Percentiles rank a stretch among this genome's conserved stretches.
Conservation (phyloP, 768 basidiomycete genomes). For the Neoboletus subvelutipes region DNA sequence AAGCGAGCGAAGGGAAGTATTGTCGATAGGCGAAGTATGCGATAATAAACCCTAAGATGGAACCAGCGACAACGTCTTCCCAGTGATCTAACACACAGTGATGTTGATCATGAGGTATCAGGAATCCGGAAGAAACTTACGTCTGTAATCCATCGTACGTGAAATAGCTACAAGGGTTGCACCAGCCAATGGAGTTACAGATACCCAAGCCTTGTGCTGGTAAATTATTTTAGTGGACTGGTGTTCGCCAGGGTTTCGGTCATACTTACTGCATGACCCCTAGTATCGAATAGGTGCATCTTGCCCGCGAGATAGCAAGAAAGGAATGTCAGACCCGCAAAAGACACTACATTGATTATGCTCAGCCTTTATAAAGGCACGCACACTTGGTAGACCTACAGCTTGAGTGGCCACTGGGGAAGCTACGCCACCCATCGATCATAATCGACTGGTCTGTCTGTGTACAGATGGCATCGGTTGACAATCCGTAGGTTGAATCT, state of each 20-base stretch:
- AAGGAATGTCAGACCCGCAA: constrained; percentile 89
- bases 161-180: constrained; percentile 80
- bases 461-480: constrained; percentile 77
- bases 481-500: constrained; percentile 72
- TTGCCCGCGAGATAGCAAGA: constrained; percentile 90
- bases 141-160: constrained; percentile 90
- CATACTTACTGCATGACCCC: constrained; percentile 63
- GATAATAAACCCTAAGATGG: constrained; percentile 66
- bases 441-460: constrained; percentile 57
- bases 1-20: constrained; percentile 75
- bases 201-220: constrained; percentile 81
- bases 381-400: constrained; percentile 43
- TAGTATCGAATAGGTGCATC: constrained; percentile 82
- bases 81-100: constrained; percentile 66
- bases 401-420: constrained; percentile 90
- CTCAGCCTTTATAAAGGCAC: not conserved
- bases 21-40: constrained; percentile 80
- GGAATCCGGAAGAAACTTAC: constrained; percentile 36
- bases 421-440: constrained; percentile 87
- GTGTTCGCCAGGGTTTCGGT: not conserved
- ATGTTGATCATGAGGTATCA: constrained; percentile 6
- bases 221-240: constrained; percentile 2
- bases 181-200: constrained; percentile 71
- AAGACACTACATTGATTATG: constrained; percentile 60
- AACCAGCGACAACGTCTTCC: constrained; percentile 86